These are phyloP conservation scores for Orbilia blumenaviensis DNA, from an alignment of 2,329 filamentous ascomycete genomes.

Conservation along the genomic window DNA sequence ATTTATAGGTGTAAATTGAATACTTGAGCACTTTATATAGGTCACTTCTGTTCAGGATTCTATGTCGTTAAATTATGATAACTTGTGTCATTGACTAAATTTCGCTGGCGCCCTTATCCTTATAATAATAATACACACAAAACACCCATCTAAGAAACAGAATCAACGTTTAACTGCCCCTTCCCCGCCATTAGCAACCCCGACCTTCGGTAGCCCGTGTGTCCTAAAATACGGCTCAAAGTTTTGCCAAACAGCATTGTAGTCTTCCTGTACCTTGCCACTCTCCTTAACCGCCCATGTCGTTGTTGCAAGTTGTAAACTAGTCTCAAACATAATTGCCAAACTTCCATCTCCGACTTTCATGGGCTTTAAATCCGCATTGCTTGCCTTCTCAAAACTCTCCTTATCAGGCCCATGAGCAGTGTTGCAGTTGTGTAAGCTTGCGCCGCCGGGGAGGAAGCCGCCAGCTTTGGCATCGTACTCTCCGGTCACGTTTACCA, in stretches of 20 bases:
- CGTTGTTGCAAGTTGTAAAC: constrained; percentile 74
- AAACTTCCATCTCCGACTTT: constrained; percentile 71
- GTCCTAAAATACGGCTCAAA: constrained; percentile 70
- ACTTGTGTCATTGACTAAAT: not conserved
- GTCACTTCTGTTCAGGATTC: too few relatives aligned
- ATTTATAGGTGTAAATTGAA: too few relatives aligned
- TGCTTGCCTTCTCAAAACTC: constrained; percentile 68
- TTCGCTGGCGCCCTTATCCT: too few relatives aligned
- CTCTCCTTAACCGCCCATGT: constrained; percentile 77
- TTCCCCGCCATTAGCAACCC: constrained; percentile 15
- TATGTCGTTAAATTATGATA: too few relatives aligned
- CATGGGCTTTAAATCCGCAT: constrained; percentile 66
- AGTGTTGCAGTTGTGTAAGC: constrained; percentile 76
- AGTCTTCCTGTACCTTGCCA: constrained; percentile 75
- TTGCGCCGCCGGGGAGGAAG: constrained; percentile 71
- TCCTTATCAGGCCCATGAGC: constrained; percentile 71
- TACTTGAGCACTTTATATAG: too few relatives aligned
- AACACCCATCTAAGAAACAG: not conserved
- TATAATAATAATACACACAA: not conserved
- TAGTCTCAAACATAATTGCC: constrained; percentile 63
- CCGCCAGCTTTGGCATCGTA: constrained; percentile 70
- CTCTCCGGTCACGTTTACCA: constrained; percentile 71
- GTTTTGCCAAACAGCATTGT: constrained; percentile 79
- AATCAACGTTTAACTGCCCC: constrained; percentile 11
- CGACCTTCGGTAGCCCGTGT: constrained; percentile 33